Base-by-base conservation (phyloP, 345 rosid genomes). In the Bruguiera parviflora region DNA sequence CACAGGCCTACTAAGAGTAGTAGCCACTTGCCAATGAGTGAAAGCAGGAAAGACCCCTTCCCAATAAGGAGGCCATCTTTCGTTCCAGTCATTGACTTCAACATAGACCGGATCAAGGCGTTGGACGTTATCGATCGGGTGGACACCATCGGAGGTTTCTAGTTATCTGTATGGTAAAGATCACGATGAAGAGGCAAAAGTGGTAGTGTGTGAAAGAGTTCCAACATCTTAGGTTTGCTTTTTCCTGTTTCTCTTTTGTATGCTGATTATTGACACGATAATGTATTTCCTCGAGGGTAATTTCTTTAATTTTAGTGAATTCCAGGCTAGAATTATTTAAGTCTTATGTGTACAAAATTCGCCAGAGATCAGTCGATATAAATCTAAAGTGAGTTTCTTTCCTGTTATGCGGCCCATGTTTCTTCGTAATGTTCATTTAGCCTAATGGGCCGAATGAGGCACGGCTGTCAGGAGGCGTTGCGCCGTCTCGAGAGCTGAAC, bases 1-100 rank as follows among this genome's bases (percentile, higher is more conserved):
- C 96, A 92, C 49, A 83, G 98, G 81, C 86, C 88, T 80, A 88
- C 92, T 63, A 94, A 89, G 75, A 94, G 98, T 84, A 94, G 86
- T 69, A 94, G 90, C 82, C 93, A 94, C 77, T 94, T 97, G 22
- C 96, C 96, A 0, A 82, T 81, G 62, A 58, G 72, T 1, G 87
- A 86, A 73, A 78, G 53, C 1, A 86, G 73, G 81, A 87, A 80
- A 76, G 96, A 91, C 24, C 67, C 86, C 24, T 81, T 89, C 73
- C 89, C 92, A 25, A 76, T 75, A 47, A 75, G 95, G 71, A 86
- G 95, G 75, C 96, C 84, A 20, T 86, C 87, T 16, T 85, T 85
- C 1, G 80, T 88, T 70, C 97, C 98, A 8, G 49, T 94, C 75
- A 83, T 91, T 0, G 77, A 88, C 77, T 94, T 94, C 33, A 88